These are phyloP conservation scores for Candida piceae DNA, from an alignment of 805 yeast species.

Conservation along the genomic window DNA sequence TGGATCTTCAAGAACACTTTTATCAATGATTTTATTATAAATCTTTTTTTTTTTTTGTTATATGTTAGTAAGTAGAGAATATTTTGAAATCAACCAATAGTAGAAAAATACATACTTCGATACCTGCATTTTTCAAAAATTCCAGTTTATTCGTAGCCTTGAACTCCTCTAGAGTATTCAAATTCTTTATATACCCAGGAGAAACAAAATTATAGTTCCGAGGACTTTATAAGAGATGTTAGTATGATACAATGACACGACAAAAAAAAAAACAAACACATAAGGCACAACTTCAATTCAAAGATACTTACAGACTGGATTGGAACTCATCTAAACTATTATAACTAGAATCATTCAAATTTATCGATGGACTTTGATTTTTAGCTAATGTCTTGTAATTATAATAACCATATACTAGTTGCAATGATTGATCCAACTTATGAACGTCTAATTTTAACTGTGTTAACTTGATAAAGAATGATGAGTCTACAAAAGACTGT, in stretches of 20 bases:
- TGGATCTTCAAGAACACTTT: slow-evolving; percentile 35
- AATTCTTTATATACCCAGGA: slow-evolving; percentile 44
- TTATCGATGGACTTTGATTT: slow-evolving; percentile 28
- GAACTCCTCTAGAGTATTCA: slow-evolving; percentile 85
- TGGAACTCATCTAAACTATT: slow-evolving; percentile 6
- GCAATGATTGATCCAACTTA: slow-evolving; percentile 52
- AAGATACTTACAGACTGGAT: slow-evolving; percentile 14
- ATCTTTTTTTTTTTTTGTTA: too few species aligned
- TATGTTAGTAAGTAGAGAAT: too few species aligned
- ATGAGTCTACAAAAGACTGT: slow-evolving; percentile 76
- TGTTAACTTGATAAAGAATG: slow-evolving; percentile 77
- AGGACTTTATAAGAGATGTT: too few species aligned
- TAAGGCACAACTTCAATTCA: too few species aligned
- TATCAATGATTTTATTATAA: slow-evolving; percentile 27
- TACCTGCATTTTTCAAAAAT: slow-evolving; percentile 43
- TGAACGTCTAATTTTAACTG: slow-evolving; percentile 67
- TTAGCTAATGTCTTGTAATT: slow-evolving; percentile 25
- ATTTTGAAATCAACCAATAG: background rate
- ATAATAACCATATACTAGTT: slow-evolving; percentile 38
- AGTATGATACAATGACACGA: background rate
- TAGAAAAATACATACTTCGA: slow-evolving; percentile 13
- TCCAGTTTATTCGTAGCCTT: slow-evolving; percentile 58
- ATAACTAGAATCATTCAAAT: slow-evolving; percentile 32
- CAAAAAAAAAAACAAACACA: background rate
- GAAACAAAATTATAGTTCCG: slow-evolving; percentile 19